Conservation (phyloP, 148 eudicot genomes). For the Amaranthus cruentus region DNA sequence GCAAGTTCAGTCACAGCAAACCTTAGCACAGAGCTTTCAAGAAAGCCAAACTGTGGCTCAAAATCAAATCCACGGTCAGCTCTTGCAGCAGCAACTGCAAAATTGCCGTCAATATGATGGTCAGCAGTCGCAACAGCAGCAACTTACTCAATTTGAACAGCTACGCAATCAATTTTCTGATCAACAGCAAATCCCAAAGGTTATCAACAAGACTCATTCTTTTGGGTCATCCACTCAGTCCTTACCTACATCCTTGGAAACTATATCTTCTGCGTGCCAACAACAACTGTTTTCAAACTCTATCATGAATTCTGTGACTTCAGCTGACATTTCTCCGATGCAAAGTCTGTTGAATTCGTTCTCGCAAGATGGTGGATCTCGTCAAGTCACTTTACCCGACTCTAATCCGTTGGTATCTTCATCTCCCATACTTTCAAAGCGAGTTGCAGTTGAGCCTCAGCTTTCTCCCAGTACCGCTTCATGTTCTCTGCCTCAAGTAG, state of each 20-base stretch:
- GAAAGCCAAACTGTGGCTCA: slow-evolving; percentile 44
- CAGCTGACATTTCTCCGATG: slow-evolving; percentile 54
- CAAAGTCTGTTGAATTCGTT: slow-evolving; percentile 59
- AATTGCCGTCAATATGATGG: slow-evolving; percentile 24
- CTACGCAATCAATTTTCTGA: slow-evolving; percentile 39
- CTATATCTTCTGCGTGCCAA: slow-evolving; percentile 34
- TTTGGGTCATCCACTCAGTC: slow-evolving; percentile 44
- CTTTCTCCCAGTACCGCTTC: slow-evolving; percentile 37
- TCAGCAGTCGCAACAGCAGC: slow-evolving; percentile 45
- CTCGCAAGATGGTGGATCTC: slow-evolving; percentile 56
- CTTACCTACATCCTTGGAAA: slow-evolving; percentile 40
- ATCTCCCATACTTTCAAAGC: slow-evolving; percentile 52
- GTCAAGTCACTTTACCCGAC: slow-evolving; percentile 42
- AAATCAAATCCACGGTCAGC: slow-evolving; percentile 35
- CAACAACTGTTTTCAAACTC: slow-evolving; percentile 44
- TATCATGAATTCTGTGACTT: slow-evolving; percentile 27
- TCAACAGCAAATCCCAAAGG: slow-evolving; percentile 38
- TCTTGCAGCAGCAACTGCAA: slow-evolving; percentile 53
- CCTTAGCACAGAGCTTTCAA: slow-evolving; percentile 36
- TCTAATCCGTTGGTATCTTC: slow-evolving; percentile 43
- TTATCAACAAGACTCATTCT: slow-evolving; percentile 36
- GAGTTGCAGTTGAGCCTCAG: slow-evolving; percentile 58
- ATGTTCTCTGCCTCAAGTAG: slow-evolving; percentile 45
- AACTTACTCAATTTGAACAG: slow-evolving; percentile 31
- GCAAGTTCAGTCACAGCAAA: slow-evolving; percentile 46